Percentiles rank a stretch among this genome's conserved stretches.
phyloP scores from a whole-genome alignment of 1,284 basidiomycete species.

The Pisolithus thermaeus region DNA sequence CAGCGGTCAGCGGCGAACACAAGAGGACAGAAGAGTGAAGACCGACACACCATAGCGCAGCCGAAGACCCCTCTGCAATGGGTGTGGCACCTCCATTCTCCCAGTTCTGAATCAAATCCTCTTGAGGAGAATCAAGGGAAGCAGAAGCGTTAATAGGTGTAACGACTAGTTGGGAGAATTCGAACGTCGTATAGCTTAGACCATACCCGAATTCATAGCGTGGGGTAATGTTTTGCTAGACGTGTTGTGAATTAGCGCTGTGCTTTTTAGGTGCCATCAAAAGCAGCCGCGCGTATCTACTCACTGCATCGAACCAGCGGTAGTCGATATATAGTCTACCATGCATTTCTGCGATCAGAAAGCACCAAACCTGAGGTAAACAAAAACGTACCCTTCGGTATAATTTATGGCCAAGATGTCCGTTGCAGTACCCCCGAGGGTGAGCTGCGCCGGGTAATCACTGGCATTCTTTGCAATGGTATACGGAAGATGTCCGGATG shows the following conservation, averaged over 20 bases:
- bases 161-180: constrained; percentile 53
- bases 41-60: constrained; percentile 26
- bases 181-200: constrained; percentile 78
- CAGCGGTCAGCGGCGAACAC: not conserved
- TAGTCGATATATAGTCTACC: constrained; percentile 51
- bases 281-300: not conserved
- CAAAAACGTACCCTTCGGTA: constrained; percentile 32
- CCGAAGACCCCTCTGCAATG: constrained; percentile 25
- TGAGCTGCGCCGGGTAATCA: constrained; percentile 32
- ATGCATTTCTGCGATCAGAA: constrained; percentile 12
- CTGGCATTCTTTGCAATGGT: constrained; percentile 45
- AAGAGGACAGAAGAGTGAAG: not conserved
- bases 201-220: constrained; percentile 59
- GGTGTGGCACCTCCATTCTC: constrained; percentile 42
- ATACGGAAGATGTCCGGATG: constrained; percentile 51
- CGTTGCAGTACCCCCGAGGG: constrained; percentile 16
- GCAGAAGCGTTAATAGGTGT: constrained; percentile 28
- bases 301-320: constrained; percentile 42
- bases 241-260: not conserved
- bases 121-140: constrained; percentile 28
- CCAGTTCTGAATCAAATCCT: constrained; percentile 46
- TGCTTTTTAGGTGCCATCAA: not conserved
- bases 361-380: not conserved
- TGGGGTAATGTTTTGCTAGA: constrained; percentile 42
- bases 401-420: constrained; percentile 32